Conservation (phyloP, 1,284 basidiomycete genomes). For the Ceratobasidium sp. region DNA sequence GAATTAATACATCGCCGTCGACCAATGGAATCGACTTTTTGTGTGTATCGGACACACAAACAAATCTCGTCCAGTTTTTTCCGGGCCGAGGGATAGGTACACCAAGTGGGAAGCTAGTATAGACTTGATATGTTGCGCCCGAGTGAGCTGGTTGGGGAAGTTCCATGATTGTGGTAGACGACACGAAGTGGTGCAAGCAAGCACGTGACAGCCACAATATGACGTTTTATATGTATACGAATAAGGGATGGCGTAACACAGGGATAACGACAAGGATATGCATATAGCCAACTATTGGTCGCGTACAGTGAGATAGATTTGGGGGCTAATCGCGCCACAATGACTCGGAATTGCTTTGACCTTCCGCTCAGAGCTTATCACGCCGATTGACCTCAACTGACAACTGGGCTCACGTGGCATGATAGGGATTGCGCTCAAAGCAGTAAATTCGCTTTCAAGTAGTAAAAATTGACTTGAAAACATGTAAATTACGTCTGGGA, state of each 20-base stretch:
- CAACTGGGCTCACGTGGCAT: neutral
- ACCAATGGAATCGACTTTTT: constrained; percentile 42
- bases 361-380: too few species aligned
- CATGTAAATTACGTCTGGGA: neutral
- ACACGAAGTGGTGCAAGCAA: neutral
- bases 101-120: constrained; percentile 30
- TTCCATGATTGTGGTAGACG: constrained; percentile 15
- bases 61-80: constrained; percentile 43
- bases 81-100: constrained; percentile 41
- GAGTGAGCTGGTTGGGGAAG: constrained; percentile 7
- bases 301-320: neutral
- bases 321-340: neutral
- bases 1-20: constrained; percentile 44
- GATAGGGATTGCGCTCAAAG: neutral
- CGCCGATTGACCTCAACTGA: neutral
- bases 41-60: constrained; percentile 45
- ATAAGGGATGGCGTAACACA: constrained; percentile 2
- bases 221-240: neutral
- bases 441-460: neutral
- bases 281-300: neutral
- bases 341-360: neutral
- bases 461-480: too few species aligned
- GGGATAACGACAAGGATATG: neutral
- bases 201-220: constrained; percentile 6
- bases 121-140: constrained; percentile 25